Conservation (phyloP, 177 flowering plant genomes). For the Vitis hybrid region DNA sequence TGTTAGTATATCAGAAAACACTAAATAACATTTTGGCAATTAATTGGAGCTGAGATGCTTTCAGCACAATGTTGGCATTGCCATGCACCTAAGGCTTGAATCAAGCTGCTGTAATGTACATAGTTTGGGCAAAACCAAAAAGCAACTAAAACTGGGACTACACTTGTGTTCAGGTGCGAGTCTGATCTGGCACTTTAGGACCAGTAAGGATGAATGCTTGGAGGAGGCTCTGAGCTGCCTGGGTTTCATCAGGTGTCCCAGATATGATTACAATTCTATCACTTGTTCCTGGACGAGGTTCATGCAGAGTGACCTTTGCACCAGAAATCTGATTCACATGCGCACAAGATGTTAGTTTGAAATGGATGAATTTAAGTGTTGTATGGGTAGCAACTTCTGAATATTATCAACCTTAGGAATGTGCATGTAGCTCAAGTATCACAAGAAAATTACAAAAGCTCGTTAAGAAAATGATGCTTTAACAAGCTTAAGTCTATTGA, state of each 20-base stretch:
- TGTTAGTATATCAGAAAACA: background rate
- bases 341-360: conserved; percentile 5
- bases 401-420: no score
- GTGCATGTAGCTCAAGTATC: no score
- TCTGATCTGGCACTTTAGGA: background rate
- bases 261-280: conserved; percentile 67
- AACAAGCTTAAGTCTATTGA: no score
- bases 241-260: conserved; percentile 89
- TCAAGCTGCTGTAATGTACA: conserved; percentile 1
- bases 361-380: background rate
- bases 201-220: conserved; percentile 86
- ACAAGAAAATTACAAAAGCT: no score
- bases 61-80: background rate
- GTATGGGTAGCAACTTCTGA: no score
- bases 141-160: background rate
- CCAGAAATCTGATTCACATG: conserved; percentile 73
- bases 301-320: conserved; percentile 70
- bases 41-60: background rate
- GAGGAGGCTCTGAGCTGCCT: conserved; percentile 87
- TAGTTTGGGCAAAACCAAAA: background rate
- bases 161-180: no score
- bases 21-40: background rate
- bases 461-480: no score
- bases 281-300: conserved; percentile 60
- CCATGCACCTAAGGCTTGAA: no score